Percentiles rank a stretch among this genome's conserved stretches.
Conservation (phyloP, 2,329 filamentous ascomycete genomes). For the Colletotrichum gloeosporioides region DNA sequence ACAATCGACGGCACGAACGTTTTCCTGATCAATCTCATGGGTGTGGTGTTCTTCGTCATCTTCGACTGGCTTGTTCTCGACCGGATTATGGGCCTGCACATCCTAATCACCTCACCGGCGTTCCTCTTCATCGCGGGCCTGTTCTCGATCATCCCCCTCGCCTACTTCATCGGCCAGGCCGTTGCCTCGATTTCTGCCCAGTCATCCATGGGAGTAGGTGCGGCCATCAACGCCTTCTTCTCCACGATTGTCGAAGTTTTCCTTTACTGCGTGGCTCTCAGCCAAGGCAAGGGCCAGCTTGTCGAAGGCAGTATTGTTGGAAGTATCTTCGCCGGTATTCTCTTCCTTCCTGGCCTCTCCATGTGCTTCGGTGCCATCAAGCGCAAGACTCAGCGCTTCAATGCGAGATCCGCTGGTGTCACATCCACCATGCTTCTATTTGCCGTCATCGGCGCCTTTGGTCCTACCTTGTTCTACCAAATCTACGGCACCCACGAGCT, state of each 20-base stretch:
- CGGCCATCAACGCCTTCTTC: conserved; percentile 97
- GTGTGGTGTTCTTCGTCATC: conserved; percentile 91
- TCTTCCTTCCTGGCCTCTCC: conserved; percentile 92
- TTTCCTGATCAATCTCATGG: conserved; percentile 96
- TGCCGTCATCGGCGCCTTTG: conserved; percentile 92
- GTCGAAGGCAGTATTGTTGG: conserved; percentile 98
- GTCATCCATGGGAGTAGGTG: conserved; percentile 96
- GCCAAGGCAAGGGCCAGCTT: conserved; percentile 88
- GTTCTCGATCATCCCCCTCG: conserved; percentile 92
- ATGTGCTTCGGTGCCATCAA: conserved; percentile 99
- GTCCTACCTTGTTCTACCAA: conserved; percentile 96
- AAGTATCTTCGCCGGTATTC: conserved; percentile 95
- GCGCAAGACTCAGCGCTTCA: conserved; percentile 97
- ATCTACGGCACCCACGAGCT: conserved; percentile 98
- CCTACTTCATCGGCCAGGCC: conserved; percentile 98
- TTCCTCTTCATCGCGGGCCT: conserved; percentile 86
- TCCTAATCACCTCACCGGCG: conserved; percentile 79
- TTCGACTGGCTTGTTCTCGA: conserved; percentile 87
- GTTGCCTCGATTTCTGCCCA: conserved; percentile 98
- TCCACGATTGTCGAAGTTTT: conserved; percentile 98
- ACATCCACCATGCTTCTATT: conserved; percentile 98
- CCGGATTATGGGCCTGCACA: conserved; percentile 70
- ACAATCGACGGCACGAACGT: conserved; percentile 98
- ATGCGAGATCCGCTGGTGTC: conserved; percentile 93
- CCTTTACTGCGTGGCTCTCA: conserved; percentile 92